Evolutionary conservation across 495 filamentous ascomycete species (phyloP).

Genomic region (Penicillium paxilli): DNA sequence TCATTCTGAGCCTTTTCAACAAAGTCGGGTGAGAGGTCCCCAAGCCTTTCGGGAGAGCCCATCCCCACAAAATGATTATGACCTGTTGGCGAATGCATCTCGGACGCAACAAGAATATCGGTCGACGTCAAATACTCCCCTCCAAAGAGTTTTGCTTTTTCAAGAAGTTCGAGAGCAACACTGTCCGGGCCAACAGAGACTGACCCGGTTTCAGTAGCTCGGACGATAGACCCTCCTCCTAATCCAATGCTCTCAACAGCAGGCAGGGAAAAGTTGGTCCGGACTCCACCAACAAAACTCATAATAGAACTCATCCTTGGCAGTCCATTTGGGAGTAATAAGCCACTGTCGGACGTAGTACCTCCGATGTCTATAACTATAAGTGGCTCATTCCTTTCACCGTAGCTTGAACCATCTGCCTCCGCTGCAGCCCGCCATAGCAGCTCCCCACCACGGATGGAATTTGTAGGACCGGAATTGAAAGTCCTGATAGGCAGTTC

Average conservation of each 20-base stretch:
- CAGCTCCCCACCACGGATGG: constrained; percentile 50
- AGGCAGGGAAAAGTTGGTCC: constrained; percentile 52
- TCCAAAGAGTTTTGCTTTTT: constrained; percentile 51
- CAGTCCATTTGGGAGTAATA: constrained; percentile 46
- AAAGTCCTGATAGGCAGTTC: constrained; percentile 52
- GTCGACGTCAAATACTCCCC: constrained; percentile 51
- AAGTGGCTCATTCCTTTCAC: constrained; percentile 10
- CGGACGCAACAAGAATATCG: constrained; percentile 44
- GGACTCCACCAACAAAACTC: constrained; percentile 44
- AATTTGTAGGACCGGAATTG: constrained; percentile 54
- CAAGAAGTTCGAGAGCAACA: constrained; percentile 52
- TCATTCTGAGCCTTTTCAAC: constrained; percentile 5
- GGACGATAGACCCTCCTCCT: constrained; percentile 53
- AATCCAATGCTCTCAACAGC: constrained; percentile 54
- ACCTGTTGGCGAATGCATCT: constrained; percentile 17
- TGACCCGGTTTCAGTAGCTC: constrained; percentile 25
- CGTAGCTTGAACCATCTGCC: constrained; percentile 24
- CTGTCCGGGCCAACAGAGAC: constrained; percentile 55
- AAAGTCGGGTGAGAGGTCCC: constrained; percentile 10
- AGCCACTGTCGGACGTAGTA: constrained; percentile 49
- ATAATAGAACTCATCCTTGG: constrained; percentile 43
- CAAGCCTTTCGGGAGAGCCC: constrained; percentile 7
- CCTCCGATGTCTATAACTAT: constrained; percentile 53
- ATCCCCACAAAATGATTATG: constrained; percentile 13
- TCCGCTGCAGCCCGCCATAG: constrained; percentile 28